Base-by-base conservation (phyloP, 2,329 filamentous ascomycete genomes). In the Talaromyces marneffei region DNA sequence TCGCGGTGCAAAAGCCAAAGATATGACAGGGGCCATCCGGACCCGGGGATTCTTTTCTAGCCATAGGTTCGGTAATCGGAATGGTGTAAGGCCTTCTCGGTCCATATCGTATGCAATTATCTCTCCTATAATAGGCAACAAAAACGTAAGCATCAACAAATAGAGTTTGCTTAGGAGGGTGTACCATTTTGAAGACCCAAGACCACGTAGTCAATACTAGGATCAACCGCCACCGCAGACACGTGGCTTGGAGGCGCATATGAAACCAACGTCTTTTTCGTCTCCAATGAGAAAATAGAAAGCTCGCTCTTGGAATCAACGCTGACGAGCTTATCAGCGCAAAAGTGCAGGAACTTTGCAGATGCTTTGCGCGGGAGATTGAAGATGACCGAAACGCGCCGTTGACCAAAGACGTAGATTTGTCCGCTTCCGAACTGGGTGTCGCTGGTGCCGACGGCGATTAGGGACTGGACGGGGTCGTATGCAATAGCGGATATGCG, bases 51-150 rank as follows among this genome's bases (percentile, higher is more conserved):
- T 89, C 63, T 83, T 82, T 65, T 90, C 85, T 56, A 81, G 81
- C 93, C 93, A 97, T 62, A 96, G 85, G 72, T 96, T 96, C 12
- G 91, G 88, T 57, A 99, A 85, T 61, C 85, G 86, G 74, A 97
- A 92, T 0, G 87, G 85, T 14, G 91, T 86, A 63, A 94, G 78
- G 31, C 82, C 81, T 71, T 91, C 87, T 62, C 92, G 84, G 71
- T 97, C 94, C 60, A 99, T 81, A 73, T 99, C 94, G 72, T 93
- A 99, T n/a, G 91, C 91, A 63, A 93, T 82, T 10, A 97, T 82
- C 62, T 97, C 92, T 63, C 93, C 84, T 79, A 67, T 42, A 12
- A 3, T 12, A 14, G 25, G 39, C 0, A n/a, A 33, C 63, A 56
- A 59, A 55, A 4, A 35, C 23, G 23, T 50, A 12, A 39, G 54